Evolutionary conservation across 1,284 basidiomycete species (phyloP).

Genomic region (Anthracocystis panici-leucophaei): DNA sequence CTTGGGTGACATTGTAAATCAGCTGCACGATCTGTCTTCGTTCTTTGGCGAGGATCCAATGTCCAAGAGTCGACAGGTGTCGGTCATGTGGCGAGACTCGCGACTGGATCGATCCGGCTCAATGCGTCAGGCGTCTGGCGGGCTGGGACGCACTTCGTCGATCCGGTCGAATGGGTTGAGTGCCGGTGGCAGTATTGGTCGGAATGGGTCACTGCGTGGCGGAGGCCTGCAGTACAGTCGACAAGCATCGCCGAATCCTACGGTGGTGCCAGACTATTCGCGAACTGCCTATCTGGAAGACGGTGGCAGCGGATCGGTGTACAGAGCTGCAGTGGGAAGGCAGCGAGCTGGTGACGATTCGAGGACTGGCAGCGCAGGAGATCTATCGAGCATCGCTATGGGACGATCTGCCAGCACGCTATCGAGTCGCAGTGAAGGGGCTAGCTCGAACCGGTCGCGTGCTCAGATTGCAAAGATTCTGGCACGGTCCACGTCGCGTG

Average conservation of each 20-base stretch:
- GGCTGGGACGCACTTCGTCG: conserved; percentile 24
- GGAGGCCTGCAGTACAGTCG: conserved; percentile 11
- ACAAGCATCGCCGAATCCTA: conserved; percentile 47
- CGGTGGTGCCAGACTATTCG: conserved; percentile 27
- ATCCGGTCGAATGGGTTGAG: conserved; percentile 24
- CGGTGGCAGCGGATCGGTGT: not conserved
- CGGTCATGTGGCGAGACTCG: conserved; percentile 53
- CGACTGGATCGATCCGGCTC: conserved; percentile 37
- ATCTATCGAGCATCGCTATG: conserved; percentile 7
- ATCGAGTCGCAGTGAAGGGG: conserved; percentile 29
- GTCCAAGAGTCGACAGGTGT: conserved; percentile 40
- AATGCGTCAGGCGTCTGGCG: conserved; percentile 33
- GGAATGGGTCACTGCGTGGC: conserved; percentile 21
- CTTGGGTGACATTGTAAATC: conserved; percentile 62
- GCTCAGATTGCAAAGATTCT: conserved; percentile 62
- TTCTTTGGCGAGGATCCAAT: conserved; percentile 66
- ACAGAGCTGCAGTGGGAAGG: not conserved
- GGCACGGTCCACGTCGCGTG: conserved; percentile 42
- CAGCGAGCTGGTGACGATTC: conserved; percentile 5
- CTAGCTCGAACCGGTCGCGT: conserved; percentile 23
- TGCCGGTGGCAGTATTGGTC: conserved; percentile 10
- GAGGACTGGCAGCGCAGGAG: conserved; percentile 2
- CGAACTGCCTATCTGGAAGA: conserved; percentile 7
- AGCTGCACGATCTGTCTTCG: conserved; percentile 65
- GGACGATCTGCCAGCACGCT: conserved; percentile 24